phyloP scores from a whole-genome alignment of 73 alveolate genomes.

The Tetrahymena elliotti region DNA sequence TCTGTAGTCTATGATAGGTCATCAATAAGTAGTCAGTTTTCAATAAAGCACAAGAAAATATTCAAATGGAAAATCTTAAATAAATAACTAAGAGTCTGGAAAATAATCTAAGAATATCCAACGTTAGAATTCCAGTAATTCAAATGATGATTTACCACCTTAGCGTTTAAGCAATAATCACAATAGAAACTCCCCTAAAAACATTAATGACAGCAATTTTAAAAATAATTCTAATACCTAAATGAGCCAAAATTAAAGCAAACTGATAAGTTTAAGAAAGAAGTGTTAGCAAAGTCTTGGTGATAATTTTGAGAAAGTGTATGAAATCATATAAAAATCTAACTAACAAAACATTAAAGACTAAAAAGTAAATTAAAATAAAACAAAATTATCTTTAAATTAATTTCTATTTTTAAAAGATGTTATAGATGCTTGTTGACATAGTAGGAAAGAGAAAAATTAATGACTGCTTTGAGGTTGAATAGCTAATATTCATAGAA shows the following conservation, averaged over 20 bases:
- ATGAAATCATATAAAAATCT: neutral
- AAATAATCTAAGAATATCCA: neutral
- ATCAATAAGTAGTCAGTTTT: neutral
- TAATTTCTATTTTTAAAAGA: neutral
- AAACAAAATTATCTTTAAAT: neutral
- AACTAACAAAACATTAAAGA: neutral
- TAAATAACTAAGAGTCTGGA: neutral
- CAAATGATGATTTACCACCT: neutral
- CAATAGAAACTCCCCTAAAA: neutral
- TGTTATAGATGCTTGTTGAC: neutral
- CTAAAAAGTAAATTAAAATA: neutral
- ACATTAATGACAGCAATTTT: neutral
- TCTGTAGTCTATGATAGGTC: neutral
- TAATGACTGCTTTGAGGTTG: neutral
- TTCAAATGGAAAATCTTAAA: neutral
- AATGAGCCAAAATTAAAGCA: neutral
- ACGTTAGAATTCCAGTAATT: neutral
- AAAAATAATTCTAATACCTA: neutral
- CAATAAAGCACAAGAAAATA: neutral
- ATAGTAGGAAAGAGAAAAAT: neutral
- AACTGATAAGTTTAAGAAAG: neutral
- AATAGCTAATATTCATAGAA: neutral
- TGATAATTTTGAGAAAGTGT: neutral
- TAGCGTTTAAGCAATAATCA: neutral
- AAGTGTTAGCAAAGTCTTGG: neutral